Conservation (phyloP, 306 rosid species). For the Gillenia trifoliata region DNA sequence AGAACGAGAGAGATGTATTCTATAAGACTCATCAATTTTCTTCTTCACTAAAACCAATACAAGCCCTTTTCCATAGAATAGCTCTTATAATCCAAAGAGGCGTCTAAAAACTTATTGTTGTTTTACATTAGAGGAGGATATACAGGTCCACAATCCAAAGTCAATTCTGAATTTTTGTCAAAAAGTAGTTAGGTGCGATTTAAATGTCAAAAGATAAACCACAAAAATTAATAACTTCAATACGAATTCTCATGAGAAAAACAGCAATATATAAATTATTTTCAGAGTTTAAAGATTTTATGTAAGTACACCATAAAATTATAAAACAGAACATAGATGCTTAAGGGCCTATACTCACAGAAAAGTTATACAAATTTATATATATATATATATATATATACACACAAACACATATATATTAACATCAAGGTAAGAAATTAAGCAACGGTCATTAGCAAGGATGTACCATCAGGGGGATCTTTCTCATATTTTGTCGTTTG, state of each 20-base stretch:
- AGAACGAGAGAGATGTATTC: neutral
- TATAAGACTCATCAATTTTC: neutral
- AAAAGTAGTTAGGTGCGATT: neutral
- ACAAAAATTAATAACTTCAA: neutral
- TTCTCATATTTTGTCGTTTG: conserved; percentile 94
- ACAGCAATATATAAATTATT: neutral
- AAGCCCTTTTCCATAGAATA: conserved; percentile 11
- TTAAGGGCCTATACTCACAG: neutral
- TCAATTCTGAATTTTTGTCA: neutral
- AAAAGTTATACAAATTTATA: neutral
- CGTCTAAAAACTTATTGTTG: too few relatives aligned
- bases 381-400: too few relatives aligned
- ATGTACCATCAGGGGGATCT: conserved; percentile 76
- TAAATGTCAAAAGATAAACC: neutral
- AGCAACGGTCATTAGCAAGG: conserved; percentile 10
- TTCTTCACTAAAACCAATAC: neutral
- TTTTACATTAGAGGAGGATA: too few relatives aligned
- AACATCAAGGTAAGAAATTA: neutral
- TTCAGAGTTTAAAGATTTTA: neutral
- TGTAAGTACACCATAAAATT: conserved; percentile 43
- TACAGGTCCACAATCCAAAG: too few relatives aligned
- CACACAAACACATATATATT: too few relatives aligned
- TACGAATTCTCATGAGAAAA: conserved; percentile 26
- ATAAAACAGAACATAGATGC: conserved; percentile 8
- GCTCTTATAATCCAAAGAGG: neutral